Evolutionary conservation across 2,329 filamentous ascomycete genomes (phyloP).

Genomic region (Chlorencoelia australis): DNA sequence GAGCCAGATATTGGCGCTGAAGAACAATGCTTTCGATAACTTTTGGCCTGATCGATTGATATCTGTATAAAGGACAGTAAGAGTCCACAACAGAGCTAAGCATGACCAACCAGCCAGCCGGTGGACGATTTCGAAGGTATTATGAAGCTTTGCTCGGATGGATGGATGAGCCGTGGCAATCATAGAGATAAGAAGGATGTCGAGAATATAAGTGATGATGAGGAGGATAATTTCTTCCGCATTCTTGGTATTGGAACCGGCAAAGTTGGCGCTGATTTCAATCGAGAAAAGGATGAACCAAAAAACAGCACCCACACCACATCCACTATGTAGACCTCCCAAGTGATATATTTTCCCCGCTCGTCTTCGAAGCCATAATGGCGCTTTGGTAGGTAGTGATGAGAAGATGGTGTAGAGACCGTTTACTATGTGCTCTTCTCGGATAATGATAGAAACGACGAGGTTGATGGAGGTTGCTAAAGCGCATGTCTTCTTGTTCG

Average conservation of each 20-base stretch:
- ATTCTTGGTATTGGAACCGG: slow-evolving; percentile 18
- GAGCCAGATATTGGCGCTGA: slow-evolving; percentile 55
- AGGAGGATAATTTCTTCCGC: slow-evolving; percentile 34
- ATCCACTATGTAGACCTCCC: slow-evolving; percentile 44
- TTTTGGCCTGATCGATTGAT: slow-evolving; percentile 27
- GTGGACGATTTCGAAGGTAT: slow-evolving; percentile 61
- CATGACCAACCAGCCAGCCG: slow-evolving; percentile 65
- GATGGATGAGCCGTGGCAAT: slow-evolving; percentile 52
- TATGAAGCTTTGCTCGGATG: slow-evolving; percentile 53
- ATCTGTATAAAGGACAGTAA: slow-evolving; percentile 46
- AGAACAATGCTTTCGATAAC: slow-evolving; percentile 30
- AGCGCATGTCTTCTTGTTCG: not conserved
- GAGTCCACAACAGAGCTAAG: slow-evolving; percentile 54
- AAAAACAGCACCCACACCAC: slow-evolving; percentile 36
- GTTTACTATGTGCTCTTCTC: slow-evolving; percentile 45
- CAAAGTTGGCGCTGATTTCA: slow-evolving; percentile 22
- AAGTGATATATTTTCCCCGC: slow-evolving; percentile 42
- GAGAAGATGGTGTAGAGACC: slow-evolving; percentile 36
- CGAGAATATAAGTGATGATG: slow-evolving; percentile 47
- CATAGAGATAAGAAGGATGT: slow-evolving; percentile 47
- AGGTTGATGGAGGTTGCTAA: slow-evolving; percentile 15
- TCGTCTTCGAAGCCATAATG: slow-evolving; percentile 37
- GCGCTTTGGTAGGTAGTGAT: slow-evolving; percentile 35
- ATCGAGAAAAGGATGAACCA: slow-evolving; percentile 36
- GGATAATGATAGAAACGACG: slow-evolving; percentile 39